Conservation (phyloP, 495 filamentous ascomycete species). For the Aspergillus campestris region DNA sequence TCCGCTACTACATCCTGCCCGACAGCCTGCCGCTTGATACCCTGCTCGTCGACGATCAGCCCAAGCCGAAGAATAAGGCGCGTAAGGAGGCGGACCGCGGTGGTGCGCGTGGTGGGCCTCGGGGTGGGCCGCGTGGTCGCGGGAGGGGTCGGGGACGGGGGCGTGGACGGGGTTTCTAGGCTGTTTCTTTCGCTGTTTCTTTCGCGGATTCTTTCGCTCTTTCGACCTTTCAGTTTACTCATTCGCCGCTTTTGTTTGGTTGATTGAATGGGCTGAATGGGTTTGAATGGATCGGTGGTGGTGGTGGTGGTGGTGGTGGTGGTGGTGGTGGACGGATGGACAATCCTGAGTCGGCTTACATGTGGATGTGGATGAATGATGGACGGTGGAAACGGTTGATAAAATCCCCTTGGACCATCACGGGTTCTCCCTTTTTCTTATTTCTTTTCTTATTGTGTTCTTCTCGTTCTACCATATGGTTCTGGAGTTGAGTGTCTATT, state of each 20-base stretch:
- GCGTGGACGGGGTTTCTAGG: slow-evolving; percentile 53
- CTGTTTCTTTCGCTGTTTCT: not conserved
- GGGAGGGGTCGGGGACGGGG: slow-evolving; percentile 59
- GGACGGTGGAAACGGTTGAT: no score
- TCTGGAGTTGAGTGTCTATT: no score
- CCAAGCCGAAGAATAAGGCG: slow-evolving; percentile 99
- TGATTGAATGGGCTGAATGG: no score
- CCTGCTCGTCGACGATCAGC: slow-evolving; percentile 87
- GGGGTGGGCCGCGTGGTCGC: slow-evolving; percentile 48
- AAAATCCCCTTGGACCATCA: no score
- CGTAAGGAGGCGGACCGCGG: slow-evolving; percentile 80
- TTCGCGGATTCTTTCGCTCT: not conserved
- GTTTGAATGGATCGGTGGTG: no score
- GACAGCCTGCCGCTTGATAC: slow-evolving; percentile 92
- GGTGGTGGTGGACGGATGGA: no score
- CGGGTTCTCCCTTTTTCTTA: no score
- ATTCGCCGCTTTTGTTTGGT: no score
- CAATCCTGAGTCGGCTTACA: no score
- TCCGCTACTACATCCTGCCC: slow-evolving; percentile 89
- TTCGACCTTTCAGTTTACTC: not conserved
- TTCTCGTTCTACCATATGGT: not conserved
- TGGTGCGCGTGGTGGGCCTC: slow-evolving; percentile 46
- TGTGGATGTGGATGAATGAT: no score
- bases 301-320: no score
- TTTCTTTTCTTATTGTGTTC: not conserved